A percentile compares a stretch with the other conserved stretches of the same genome.
phyloP scores from a whole-genome alignment of 2,329 filamentous ascomycete species.

The Cladophialophora carrionii region DNA sequence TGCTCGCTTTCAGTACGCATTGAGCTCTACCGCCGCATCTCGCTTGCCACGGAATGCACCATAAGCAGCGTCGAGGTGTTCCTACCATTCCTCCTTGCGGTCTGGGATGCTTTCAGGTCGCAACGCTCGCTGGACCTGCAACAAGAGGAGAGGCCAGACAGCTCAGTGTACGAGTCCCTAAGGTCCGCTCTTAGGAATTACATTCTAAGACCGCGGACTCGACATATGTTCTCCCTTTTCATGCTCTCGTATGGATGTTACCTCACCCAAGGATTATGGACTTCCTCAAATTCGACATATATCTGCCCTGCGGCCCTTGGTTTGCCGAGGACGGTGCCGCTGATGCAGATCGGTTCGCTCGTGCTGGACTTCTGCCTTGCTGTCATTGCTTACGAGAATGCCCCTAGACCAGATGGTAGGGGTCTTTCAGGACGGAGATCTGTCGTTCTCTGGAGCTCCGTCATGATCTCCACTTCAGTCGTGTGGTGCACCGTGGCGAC shows the following conservation, averaged over 20 bases:
- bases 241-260: slow-evolving; percentile 48
- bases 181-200: slow-evolving; percentile 28
- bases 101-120: slow-evolving; percentile 48
- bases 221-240: slow-evolving; percentile 46
- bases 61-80: slow-evolving; percentile 37
- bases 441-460: slow-evolving; percentile 33
- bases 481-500: slow-evolving; percentile 45
- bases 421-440: slow-evolving; percentile 27
- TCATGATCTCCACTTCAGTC: slow-evolving; percentile 39
- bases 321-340: slow-evolving; percentile 43
- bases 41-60: slow-evolving; percentile 51
- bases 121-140: slow-evolving; percentile 40
- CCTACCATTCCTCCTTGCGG: slow-evolving; percentile 48
- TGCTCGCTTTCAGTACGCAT: slow-evolving; percentile 42
- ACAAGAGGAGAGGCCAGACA: slow-evolving; percentile 30
- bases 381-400: slow-evolving; percentile 37
- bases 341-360: slow-evolving; percentile 46
- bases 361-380: slow-evolving; percentile 50
- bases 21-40: slow-evolving; percentile 48
- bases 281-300: slow-evolving; percentile 51
- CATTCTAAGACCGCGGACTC: slow-evolving; percentile 43
- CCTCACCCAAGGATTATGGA: slow-evolving; percentile 43
- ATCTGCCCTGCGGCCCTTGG: slow-evolving; percentile 52
- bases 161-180: slow-evolving; percentile 36
- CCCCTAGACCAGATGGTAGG: slow-evolving; percentile 21